Percentiles rank a stretch among this genome's conserved stretches.
Conservation (phyloP, 208 protist genomes). For the Spongospora subterranea region DNA sequence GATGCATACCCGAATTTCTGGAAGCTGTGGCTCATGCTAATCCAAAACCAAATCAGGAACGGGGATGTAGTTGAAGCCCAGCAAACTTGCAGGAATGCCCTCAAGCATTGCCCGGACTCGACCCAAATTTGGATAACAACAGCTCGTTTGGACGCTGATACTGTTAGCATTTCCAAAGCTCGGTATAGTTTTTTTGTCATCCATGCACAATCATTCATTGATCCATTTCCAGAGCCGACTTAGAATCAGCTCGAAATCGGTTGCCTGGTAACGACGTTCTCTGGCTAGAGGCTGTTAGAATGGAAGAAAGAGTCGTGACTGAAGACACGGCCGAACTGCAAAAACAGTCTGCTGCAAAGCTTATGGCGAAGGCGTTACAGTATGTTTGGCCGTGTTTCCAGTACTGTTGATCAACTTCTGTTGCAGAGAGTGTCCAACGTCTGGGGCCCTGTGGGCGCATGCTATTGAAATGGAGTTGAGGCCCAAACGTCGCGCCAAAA, state of each 20-base stretch:
- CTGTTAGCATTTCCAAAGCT: slow-evolving; percentile 66
- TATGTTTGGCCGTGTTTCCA: background rate
- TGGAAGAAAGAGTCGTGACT: slow-evolving; percentile 61
- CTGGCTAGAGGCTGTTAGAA: slow-evolving; percentile 74
- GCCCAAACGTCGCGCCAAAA: slow-evolving; percentile 72
- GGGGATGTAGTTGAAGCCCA: slow-evolving; percentile 44
- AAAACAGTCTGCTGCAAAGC: slow-evolving; percentile 53
- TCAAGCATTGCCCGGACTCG: slow-evolving; percentile 76
- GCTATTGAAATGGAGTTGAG: slow-evolving; percentile 78
- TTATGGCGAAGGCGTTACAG: slow-evolving; percentile 79
- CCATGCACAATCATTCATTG: slow-evolving; percentile 67
- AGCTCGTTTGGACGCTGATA: slow-evolving; percentile 69
- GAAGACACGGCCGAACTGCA: slow-evolving; percentile 56
- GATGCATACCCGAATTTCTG: slow-evolving; percentile 20
- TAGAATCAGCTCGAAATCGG: slow-evolving; percentile 23
- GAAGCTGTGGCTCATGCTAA: slow-evolving; percentile 65
- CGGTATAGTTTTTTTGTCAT: slow-evolving; percentile 76
- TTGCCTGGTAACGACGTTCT: slow-evolving; percentile 73
- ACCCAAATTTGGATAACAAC: slow-evolving; percentile 79
- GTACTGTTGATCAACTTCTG: background rate
- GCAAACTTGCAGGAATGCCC: slow-evolving; percentile 49
- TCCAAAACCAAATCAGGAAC: slow-evolving; percentile 29
- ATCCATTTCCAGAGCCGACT: background rate
- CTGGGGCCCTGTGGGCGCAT: slow-evolving; percentile 82
- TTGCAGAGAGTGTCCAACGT: slow-evolving; percentile 74